A percentile compares a stretch with the other conserved stretches of the same genome.
Evolutionary conservation across 768 basidiomycete species (phyloP).

Genomic region (Trametes meyenii): DNA sequence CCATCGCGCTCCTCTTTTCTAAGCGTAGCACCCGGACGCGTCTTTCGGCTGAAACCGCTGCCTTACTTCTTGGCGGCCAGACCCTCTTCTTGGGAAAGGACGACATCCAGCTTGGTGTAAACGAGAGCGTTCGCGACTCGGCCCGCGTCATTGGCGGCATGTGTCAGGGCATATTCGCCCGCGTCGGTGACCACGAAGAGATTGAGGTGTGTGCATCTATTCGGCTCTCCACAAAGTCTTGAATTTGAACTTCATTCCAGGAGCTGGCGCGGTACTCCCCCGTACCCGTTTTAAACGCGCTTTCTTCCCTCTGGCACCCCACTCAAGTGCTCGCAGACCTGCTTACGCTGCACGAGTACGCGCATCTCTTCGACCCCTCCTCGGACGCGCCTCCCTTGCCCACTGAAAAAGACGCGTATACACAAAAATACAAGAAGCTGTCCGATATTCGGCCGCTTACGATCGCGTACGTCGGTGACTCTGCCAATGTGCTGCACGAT

Average conservation of each 20-base stretch:
- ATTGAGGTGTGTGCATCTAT: conserved; percentile 66
- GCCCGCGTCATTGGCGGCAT: conserved; percentile 90
- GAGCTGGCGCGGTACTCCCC: conserved; percentile 88
- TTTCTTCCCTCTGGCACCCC: conserved; percentile 95
- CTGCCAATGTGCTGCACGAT: conserved; percentile 94
- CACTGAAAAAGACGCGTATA: neutral
- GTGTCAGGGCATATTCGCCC: conserved; percentile 96
- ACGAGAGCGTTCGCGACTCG: conserved; percentile 84
- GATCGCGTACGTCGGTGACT: conserved; percentile 92
- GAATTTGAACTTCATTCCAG: conserved; percentile 44
- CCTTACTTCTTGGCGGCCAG: conserved; percentile 79
- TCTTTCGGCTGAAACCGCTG: conserved; percentile 82
- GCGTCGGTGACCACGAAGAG: conserved; percentile 90
- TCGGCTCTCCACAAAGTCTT: neutral
- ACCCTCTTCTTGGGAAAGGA: conserved; percentile 87
- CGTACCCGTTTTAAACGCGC: conserved; percentile 94
- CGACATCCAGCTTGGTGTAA: conserved; percentile 96
- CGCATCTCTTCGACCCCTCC: conserved; percentile 51
- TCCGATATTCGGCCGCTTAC: conserved; percentile 76
- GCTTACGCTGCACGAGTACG: conserved; percentile 83
- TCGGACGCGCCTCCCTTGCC: conserved; percentile 23
- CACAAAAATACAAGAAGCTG: conserved; percentile 33
- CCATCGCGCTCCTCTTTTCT: conserved; percentile 87
- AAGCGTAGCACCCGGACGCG: conserved; percentile 95
- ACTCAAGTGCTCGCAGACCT: conserved; percentile 95